Conservation (phyloP, 1,284 basidiomycete genomes). For the Singerocomus inundabilis region DNA sequence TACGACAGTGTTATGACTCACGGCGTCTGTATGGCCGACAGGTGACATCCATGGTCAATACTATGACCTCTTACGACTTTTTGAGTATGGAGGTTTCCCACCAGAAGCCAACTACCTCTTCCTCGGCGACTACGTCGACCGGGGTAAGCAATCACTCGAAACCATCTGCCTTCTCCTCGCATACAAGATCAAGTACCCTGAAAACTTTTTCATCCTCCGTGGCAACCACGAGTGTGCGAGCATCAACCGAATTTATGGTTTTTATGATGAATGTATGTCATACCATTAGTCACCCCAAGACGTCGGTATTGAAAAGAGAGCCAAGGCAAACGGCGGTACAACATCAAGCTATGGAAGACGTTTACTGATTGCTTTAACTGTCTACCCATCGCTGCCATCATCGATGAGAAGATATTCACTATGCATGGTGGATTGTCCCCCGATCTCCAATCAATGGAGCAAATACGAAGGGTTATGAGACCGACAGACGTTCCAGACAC, state of each 20-base stretch:
- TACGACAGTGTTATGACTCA: constrained; percentile 17
- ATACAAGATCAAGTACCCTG: constrained; percentile 98
- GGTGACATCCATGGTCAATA: constrained; percentile 96
- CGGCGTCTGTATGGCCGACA: constrained; percentile 32
- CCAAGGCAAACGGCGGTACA: constrained; percentile 92
- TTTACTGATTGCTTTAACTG: constrained; percentile 98
- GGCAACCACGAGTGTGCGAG: constrained; percentile 95
- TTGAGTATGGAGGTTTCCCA: constrained; percentile 94
- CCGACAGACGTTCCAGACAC: constrained; percentile 99
- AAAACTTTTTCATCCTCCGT: constrained; percentile 95
- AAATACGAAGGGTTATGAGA: constrained; percentile 98
- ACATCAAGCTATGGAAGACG: constrained; percentile 98
- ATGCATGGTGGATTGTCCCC: constrained; percentile 94
- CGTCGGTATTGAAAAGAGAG: constrained; percentile 11
- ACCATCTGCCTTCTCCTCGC: constrained; percentile 89
- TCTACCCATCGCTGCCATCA: constrained; percentile 92
- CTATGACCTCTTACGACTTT: constrained; percentile 90
- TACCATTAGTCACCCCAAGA: background rate
- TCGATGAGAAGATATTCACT: constrained; percentile 97
- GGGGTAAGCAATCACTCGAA: constrained; percentile 92
- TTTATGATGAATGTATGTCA: constrained; percentile 91
- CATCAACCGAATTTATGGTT: constrained; percentile 95
- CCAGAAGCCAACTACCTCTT: constrained; percentile 97
- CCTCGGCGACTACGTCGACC: constrained; percentile 93
- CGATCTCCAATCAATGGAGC: constrained; percentile 98